phyloP scores from a whole-genome alignment of 83 land plant species.

The Larix sibirica region DNA sequence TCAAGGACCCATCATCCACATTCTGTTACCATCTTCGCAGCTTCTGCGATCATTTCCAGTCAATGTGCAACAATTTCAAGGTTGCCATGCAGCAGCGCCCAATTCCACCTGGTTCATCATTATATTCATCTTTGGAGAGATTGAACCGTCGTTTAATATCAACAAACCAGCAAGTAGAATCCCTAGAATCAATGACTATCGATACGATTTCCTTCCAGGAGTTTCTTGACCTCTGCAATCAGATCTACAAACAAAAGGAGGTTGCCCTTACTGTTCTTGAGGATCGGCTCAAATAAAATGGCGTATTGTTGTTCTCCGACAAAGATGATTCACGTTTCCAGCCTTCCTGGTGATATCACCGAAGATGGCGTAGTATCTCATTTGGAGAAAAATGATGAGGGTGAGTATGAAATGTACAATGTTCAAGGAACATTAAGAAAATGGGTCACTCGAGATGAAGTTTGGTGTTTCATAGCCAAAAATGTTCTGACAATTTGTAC shows the following conservation, averaged over 20 bases:
- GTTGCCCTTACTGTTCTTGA: conserved; percentile 42
- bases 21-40: too few relatives aligned
- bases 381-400: too few relatives aligned
- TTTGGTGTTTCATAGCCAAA: conserved; percentile 38
- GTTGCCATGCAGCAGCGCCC: too few relatives aligned
- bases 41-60: too few relatives aligned
- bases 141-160: conserved; percentile 48
- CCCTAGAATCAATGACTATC: conserved; percentile 62
- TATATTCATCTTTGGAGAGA: conserved; percentile 43
- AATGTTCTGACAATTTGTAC: conserved; percentile 83
- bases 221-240: conserved; percentile 76
- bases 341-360: too few relatives aligned
- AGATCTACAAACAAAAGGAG: conserved; percentile 70
- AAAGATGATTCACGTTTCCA: too few relatives aligned
- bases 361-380: too few relatives aligned
- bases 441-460: conserved; percentile 93
- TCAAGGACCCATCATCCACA: too few relatives aligned
- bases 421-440: conserved; percentile 49
- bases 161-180: conserved; percentile 39
- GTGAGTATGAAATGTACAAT: too few relatives aligned
- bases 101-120: too few relatives aligned
- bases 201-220: conserved; percentile 19
- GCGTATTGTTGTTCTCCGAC: too few relatives aligned
- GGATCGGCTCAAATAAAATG: conserved; percentile 39
- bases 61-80: too few relatives aligned